Evolutionary conservation across 495 filamentous ascomycete species (phyloP).

Genomic region (Cercophora samala): DNA sequence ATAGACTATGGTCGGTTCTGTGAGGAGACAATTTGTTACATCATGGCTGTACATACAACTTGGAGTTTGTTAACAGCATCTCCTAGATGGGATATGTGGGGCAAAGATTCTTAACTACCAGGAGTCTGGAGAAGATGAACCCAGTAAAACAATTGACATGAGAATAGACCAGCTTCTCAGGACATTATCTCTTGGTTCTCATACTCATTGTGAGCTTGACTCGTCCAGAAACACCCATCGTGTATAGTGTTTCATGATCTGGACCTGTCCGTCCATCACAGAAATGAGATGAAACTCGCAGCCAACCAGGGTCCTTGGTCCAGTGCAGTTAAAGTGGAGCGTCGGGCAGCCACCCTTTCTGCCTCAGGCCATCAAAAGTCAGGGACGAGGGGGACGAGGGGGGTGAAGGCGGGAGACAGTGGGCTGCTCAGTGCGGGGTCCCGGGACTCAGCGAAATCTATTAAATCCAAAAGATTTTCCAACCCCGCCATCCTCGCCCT

Average conservation of each 20-base stretch:
- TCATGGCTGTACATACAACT: background rate
- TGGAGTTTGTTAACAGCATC: background rate
- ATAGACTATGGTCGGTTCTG: background rate
- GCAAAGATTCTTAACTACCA: background rate
- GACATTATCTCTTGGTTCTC: background rate
- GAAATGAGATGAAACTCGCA: background rate
- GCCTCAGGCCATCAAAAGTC: background rate
- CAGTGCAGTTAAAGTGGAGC: background rate
- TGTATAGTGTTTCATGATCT: background rate
- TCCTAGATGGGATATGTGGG: background rate
- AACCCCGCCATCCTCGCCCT: constrained; percentile 23
- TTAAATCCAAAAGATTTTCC: constrained; percentile 24
- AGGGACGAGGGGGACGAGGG: background rate
- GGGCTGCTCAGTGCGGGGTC: background rate
- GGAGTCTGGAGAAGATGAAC: background rate
- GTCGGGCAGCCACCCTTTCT: background rate
- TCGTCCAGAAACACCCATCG: background rate
- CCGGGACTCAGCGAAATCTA: background rate
- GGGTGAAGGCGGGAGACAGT: background rate
- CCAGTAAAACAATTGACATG: background rate
- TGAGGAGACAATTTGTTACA: background rate
- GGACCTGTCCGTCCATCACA: background rate
- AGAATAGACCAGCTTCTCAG: background rate
- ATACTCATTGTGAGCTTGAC: background rate
- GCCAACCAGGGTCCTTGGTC: background rate